These are phyloP conservation scores for Fusarium siculi DNA, from an alignment of 2,329 filamentous ascomycete species.

Conservation along the genomic window DNA sequence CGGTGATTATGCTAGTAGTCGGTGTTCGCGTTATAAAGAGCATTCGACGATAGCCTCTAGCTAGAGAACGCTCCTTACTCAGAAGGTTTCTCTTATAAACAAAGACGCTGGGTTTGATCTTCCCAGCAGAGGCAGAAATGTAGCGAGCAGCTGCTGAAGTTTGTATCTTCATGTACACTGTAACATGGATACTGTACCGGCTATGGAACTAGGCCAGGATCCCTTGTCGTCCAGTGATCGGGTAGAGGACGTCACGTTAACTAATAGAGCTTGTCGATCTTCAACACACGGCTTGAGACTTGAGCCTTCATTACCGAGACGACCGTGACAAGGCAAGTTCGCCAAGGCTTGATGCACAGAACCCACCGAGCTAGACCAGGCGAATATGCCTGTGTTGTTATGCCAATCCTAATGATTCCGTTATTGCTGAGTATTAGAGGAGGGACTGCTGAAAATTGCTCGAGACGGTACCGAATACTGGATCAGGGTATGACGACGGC, in stretches of 20 bases:
- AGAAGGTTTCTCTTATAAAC: not conserved
- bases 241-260: conserved; percentile 13
- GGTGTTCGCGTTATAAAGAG: not conserved
- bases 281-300: conserved; percentile 3
- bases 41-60: not conserved
- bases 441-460: conserved; percentile 8
- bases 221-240: conserved; percentile 26
- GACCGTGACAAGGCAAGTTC: not conserved
- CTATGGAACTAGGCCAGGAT: conserved; percentile 22
- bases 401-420: not conserved
- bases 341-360: not conserved
- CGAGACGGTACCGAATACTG: not conserved
- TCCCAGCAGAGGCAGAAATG: not conserved
- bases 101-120: not conserved
- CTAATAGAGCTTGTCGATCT: conserved; percentile 22
- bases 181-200: conserved; percentile 18
- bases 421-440: conserved; percentile 8
- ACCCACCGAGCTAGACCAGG: not conserved
- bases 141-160: conserved; percentile 14
- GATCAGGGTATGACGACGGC: conserved; percentile 7
- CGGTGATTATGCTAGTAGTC: not conserved
- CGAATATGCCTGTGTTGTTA: not conserved
- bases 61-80: not conserved
- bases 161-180: conserved; percentile 19
- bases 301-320: conserved; percentile 4